Evolutionary conservation across 2,329 filamentous ascomycete species (phyloP), one percentile per base, ranked within the genome.

Genomic region (Epichloe uncinata): DNA sequence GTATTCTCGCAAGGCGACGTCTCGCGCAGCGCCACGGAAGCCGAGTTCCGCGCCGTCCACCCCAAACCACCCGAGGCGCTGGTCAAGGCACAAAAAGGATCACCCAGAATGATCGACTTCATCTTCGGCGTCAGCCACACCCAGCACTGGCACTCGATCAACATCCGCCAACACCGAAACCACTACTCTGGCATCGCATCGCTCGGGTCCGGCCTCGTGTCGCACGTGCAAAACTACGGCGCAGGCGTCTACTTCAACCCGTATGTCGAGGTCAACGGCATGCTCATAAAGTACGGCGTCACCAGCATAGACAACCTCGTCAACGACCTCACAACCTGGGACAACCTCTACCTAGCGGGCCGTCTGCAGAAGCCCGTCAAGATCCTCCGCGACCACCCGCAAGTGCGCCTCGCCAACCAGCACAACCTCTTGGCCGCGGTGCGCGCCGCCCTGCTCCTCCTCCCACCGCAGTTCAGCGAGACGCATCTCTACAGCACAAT

Each of bases 211-310:
- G 90, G 82, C 33, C 76, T 87, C 4, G 87, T 97, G 16, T 89
- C 87, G 13, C 77, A 81, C 49, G 82, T 96, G 18, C 91, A 98
- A 66, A 87, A 97, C 60, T 87, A 85, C 71, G 93, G 93, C 41
- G 93, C 93, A 0, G 94, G 93, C 6, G 88, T 96, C 38, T 98
- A 98, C 69, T 98, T 96, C 71, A 95, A 98, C 60, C 90, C 93
- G 0, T 96, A 91, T 64, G 81, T 98, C 45, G 91, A 86, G 2
- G 83, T 97, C 53, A 95, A 97, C 60, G 94, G 93, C 40, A 94
- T 89, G 54, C 75, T 97, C 61, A 93, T 98, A 67, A 98, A 98
- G 69, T 98, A 98, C 60, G 93, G 91, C 18, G 93, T 98, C 20
- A 94, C 96, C 42, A 95, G 94, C 60, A 78, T 97, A 56, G 83